Evolutionary conservation across 2,329 filamentous ascomycete species (phyloP).

Genomic region (Ceratocystis cacaofunesta): DNA sequence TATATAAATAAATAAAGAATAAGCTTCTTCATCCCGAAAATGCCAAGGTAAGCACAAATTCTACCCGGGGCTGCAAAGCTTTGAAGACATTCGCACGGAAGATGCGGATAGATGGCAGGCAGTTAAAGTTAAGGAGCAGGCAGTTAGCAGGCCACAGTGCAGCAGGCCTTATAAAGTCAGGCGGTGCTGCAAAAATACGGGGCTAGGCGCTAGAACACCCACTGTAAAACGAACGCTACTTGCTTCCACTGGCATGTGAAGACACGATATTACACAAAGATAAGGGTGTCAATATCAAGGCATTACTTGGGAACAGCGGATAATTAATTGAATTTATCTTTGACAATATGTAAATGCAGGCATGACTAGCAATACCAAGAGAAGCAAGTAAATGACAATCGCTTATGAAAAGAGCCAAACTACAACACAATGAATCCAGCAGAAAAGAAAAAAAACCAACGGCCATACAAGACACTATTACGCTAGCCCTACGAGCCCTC

Average conservation of each 20-base stretch:
- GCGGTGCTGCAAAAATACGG: too few species aligned
- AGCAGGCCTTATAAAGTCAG: too few species aligned
- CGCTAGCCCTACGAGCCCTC: conserved; percentile 4
- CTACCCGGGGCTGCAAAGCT: too few species aligned
- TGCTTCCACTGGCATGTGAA: too few species aligned
- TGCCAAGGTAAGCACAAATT: background rate
- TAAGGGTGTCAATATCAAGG: too few species aligned
- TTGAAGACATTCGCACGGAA: background rate
- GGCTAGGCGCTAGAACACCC: too few species aligned
- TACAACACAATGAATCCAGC: background rate
- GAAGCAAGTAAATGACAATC: conserved; percentile 1
- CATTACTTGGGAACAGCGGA: background rate
- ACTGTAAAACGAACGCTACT: too few species aligned
- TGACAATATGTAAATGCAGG: background rate
- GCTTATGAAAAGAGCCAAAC: conserved; percentile 3
- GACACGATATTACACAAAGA: too few species aligned
- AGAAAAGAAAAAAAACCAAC: background rate
- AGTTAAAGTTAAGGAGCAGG: too few species aligned
- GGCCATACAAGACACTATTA: background rate
- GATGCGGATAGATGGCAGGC: background rate
- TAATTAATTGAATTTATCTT: background rate
- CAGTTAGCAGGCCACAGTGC: too few species aligned
- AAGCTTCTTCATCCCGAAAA: background rate
- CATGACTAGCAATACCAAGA: background rate
- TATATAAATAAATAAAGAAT: background rate